A percentile compares a stretch with the other conserved stretches of the same genome.
Conservation (phyloP, 139 green algal species). For the Tetradesmus obliquus region DNA sequence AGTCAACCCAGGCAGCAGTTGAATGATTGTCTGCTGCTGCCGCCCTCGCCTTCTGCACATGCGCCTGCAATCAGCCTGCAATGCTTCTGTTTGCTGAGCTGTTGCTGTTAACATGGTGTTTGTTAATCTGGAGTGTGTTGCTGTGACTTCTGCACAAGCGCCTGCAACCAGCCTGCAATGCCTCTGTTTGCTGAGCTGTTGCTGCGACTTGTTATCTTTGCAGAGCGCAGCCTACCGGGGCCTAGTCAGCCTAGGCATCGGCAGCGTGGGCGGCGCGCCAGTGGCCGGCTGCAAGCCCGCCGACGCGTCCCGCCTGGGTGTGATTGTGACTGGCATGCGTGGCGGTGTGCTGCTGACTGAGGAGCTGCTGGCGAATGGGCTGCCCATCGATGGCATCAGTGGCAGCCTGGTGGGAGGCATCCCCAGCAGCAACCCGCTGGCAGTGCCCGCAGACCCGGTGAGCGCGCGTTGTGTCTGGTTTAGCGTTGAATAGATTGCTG, state of each 20-base stretch:
- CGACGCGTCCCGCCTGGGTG: slow-evolving; percentile 64
- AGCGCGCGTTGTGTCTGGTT: not conserved
- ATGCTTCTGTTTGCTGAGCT: too few relatives aligned
- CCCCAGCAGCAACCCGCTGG: slow-evolving; percentile 41
- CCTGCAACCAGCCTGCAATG: too few relatives aligned
- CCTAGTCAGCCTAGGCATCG: slow-evolving; percentile 79
- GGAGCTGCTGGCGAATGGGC: slow-evolving; percentile 41
- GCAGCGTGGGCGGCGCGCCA: slow-evolving; percentile 64
- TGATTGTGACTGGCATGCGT: slow-evolving; percentile 50
- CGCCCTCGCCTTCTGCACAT: too few relatives aligned
- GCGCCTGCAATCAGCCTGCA: too few relatives aligned
- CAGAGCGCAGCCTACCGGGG: slow-evolving; percentile 55
- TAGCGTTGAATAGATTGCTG: not conserved
- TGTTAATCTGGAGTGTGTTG: too few relatives aligned
- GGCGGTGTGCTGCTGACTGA: slow-evolving; percentile 20
- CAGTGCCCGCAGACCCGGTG: slow-evolving; percentile 44
- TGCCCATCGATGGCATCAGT: slow-evolving; percentile 40
- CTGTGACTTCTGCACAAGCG: too few relatives aligned
- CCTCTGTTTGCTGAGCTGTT: too few relatives aligned
- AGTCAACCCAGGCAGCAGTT: slow-evolving; percentile 62
- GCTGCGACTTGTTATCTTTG: too few relatives aligned
- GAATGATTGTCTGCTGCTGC: too few relatives aligned
- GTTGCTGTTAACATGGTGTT: too few relatives aligned
- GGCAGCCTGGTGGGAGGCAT: slow-evolving; percentile 33
- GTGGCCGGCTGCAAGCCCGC: slow-evolving; percentile 57